These are phyloP conservation scores for Peronospora destructor DNA, from an alignment of 352 stramenopile genomes.

Conservation along the genomic window DNA sequence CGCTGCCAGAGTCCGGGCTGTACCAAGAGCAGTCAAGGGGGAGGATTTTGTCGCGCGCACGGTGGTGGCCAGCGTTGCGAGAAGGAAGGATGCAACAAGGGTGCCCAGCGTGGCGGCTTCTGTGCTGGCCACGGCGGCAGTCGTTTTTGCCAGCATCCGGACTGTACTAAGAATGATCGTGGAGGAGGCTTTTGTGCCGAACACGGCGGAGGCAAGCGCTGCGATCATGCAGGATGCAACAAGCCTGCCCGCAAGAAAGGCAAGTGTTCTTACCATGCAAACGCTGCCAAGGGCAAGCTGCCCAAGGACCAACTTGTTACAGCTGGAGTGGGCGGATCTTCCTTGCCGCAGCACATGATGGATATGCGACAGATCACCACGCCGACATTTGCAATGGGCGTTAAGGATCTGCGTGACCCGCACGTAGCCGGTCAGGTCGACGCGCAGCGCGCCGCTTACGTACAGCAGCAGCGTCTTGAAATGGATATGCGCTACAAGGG, in stretches of 20 bases:
- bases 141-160: slow-evolving; percentile 75
- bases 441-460: slow-evolving; percentile 38
- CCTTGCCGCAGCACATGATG: slow-evolving; percentile 61
- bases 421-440: slow-evolving; percentile 27
- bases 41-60: slow-evolving; percentile 80
- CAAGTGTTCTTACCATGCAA: slow-evolving; percentile 83
- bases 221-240: slow-evolving; percentile 67
- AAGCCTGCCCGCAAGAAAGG: slow-evolving; percentile 80
- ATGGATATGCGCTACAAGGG: slow-evolving; percentile 76
- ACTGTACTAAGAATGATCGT: slow-evolving; percentile 85
- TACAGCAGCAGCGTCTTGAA: slow-evolving; percentile 50
- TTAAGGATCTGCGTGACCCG: slow-evolving; percentile 41
- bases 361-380: slow-evolving; percentile 79
- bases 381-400: slow-evolving; percentile 38
- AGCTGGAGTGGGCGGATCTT: slow-evolving; percentile 7
- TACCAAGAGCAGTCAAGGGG: slow-evolving; percentile 77
- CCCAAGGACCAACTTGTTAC: slow-evolving; percentile 40
- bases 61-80: slow-evolving; percentile 79
- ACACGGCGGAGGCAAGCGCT: slow-evolving; percentile 81
- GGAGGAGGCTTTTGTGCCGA: slow-evolving; percentile 81
- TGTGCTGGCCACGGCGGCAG: slow-evolving; percentile 78
- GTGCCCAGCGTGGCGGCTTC: slow-evolving; percentile 70
- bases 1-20: slow-evolving; percentile 68
- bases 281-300: slow-evolving; percentile 62
- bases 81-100: slow-evolving; percentile 79